These are phyloP conservation scores for Allantophomopsis cytisporea DNA, from an alignment of 2,329 filamentous ascomycete genomes.

Conservation along the genomic window DNA sequence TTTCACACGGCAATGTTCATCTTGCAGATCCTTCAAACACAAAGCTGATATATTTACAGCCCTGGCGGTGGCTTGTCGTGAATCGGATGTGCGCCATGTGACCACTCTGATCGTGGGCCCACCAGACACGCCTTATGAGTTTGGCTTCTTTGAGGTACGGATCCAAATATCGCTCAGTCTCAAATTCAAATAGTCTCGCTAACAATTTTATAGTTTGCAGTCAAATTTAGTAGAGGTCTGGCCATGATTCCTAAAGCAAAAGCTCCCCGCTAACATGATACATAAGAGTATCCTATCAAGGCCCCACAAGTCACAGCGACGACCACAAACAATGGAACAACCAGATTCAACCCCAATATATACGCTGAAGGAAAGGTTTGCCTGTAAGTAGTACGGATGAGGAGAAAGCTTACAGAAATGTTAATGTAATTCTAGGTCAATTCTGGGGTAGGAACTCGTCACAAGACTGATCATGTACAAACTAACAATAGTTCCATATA, in stretches of 20 bases:
- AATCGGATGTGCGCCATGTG: conserved; percentile 79
- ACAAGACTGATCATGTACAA: background rate
- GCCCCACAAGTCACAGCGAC: conserved; percentile 48
- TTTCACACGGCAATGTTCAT: conserved; percentile 1
- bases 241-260: background rate
- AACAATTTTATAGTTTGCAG: conserved; percentile 42
- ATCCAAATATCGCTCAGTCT: background rate
- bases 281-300: conserved; percentile 66
- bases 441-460: conserved; percentile 52
- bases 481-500: conserved; percentile 22
- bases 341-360: conserved; percentile 94
- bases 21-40: background rate
- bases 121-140: conserved; percentile 90
- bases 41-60: conserved; percentile 31
- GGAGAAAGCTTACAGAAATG: background rate
- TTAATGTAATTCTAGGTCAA: conserved; percentile 44
- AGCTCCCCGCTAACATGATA: too few species aligned
- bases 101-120: conserved; percentile 83
- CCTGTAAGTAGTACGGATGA: conserved; percentile 43
- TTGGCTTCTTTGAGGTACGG: conserved; percentile 86
- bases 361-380: conserved; percentile 88
- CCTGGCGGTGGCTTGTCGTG: conserved; percentile 74
- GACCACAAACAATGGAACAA: conserved; percentile 81
- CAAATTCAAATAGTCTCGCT: background rate
- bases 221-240: conserved; percentile 64